Percentiles rank a stretch among this genome's conserved stretches.
Conservation (phyloP, 73 alveolate species). For the Paramecium sexaurelia region DNA sequence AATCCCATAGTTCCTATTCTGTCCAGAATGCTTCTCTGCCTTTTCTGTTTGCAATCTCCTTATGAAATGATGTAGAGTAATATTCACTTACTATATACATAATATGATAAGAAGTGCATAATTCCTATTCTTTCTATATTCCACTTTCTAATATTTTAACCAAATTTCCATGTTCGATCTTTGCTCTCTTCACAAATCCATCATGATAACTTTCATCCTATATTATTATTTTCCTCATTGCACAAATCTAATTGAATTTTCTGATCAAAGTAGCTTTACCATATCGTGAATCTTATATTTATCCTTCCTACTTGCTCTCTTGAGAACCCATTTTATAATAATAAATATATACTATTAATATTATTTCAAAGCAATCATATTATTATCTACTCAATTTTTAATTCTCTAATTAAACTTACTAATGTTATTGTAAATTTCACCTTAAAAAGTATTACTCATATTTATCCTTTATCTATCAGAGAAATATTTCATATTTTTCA, state of each 20-base stretch:
- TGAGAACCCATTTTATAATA: background rate
- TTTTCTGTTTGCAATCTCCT: slow-evolving; percentile 17
- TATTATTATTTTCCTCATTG: background rate
- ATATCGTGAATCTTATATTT: background rate
- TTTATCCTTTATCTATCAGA: no score
- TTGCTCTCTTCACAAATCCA: background rate
- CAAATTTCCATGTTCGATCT: slow-evolving; percentile 6
- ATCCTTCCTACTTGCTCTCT: slow-evolving; percentile 1
- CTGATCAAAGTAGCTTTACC: background rate
- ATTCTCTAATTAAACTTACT: no score
- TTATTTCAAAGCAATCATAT: background rate
- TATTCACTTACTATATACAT: background rate
- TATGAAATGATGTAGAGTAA: slow-evolving; percentile 15
- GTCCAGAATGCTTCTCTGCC: background rate
- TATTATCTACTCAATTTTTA: no score
- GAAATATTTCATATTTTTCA: no score
- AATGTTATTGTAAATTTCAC: no score
- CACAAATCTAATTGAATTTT: background rate
- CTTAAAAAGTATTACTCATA: no score
- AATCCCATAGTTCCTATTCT: background rate
- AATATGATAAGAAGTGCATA: background rate
- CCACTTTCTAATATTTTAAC: background rate
- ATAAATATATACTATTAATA: background rate
- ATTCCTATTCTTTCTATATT: background rate
- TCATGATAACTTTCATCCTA: slow-evolving; percentile 1